These are phyloP conservation scores for Westerdykella ornata DNA, from an alignment of 2,329 filamentous ascomycete species.

Conservation along the genomic window DNA sequence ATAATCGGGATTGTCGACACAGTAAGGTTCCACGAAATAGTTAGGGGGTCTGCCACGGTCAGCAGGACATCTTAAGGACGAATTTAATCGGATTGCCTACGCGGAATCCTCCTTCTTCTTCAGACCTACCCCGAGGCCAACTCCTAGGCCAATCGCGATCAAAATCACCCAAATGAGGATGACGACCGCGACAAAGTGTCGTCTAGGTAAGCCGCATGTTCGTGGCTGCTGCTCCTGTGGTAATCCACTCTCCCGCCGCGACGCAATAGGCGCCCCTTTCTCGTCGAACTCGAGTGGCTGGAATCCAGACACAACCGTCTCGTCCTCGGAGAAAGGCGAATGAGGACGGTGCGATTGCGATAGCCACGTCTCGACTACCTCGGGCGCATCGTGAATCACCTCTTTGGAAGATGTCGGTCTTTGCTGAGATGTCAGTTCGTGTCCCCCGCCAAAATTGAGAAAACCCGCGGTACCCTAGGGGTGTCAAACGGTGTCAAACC, in stretches of 20 bases:
- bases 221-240: constrained; percentile 10
- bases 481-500: not conserved
- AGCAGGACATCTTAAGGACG: no score
- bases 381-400: constrained; percentile 12
- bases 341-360: constrained; percentile 2
- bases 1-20: constrained; percentile 20
- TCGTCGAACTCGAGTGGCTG: constrained; percentile 10
- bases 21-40: constrained; percentile 16
- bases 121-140: constrained; percentile 29
- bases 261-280: constrained; percentile 5
- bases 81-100: not conserved
- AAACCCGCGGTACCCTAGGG: no score
- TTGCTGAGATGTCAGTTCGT: not conserved
- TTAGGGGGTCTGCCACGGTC: no score
- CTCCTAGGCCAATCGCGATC: constrained; percentile 34
- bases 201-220: constrained; percentile 22
- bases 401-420: constrained; percentile 15
- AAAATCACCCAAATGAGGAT: constrained; percentile 26
- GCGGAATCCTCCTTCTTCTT: constrained; percentile 12
- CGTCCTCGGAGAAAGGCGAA: constrained; percentile 10
- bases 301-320: constrained; percentile 11
- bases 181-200: constrained; percentile 16
- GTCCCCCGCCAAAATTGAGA: not conserved
- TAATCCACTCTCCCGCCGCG: constrained; percentile 1
- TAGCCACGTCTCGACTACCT: constrained; percentile 9